phyloP scores from a whole-genome alignment of 202 grass and related monocot species.

The Dendrocalamus latiflorus region DNA sequence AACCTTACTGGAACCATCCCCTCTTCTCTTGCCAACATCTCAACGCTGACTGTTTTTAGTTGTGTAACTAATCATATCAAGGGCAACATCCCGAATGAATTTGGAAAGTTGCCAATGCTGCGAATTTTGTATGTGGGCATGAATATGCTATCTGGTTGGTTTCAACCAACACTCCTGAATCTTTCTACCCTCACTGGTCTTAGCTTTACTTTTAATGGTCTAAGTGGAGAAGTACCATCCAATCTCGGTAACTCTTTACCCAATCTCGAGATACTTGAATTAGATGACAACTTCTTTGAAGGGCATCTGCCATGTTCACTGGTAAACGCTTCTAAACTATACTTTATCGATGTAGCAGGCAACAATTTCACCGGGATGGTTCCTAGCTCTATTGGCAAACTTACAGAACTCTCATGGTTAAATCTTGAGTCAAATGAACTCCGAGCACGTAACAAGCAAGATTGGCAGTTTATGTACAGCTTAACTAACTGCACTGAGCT shows the following conservation, averaged over 20 bases:
- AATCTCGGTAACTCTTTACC: slow-evolving; percentile 5
- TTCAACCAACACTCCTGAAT: slow-evolving; percentile 15
- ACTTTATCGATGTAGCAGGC: not conserved
- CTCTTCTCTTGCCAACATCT: slow-evolving; percentile 21
- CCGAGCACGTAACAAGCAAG: not conserved
- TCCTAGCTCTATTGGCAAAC: slow-evolving; percentile 29
- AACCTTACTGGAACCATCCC: slow-evolving; percentile 24
- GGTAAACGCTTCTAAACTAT: not conserved
- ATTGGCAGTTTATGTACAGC: not conserved
- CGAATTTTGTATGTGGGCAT: not conserved
- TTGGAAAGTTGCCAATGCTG: not conserved
- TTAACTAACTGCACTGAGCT: slow-evolving; percentile 25
- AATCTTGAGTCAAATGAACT: slow-evolving; percentile 25
- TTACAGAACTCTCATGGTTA: slow-evolving; percentile 5
- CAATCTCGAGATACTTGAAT: not conserved
- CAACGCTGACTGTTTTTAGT: not conserved
- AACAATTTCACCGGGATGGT: slow-evolving; percentile 28
- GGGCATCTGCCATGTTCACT: slow-evolving; percentile 23
- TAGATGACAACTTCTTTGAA: slow-evolving; percentile 18
- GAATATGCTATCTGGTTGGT: slow-evolving; percentile 8
- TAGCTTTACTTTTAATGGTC: not conserved
- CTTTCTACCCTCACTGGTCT: not conserved
- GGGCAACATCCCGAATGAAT: slow-evolving; percentile 22
- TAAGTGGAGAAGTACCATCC: slow-evolving; percentile 3
- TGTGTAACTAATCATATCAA: not conserved